These are phyloP conservation scores for Sugiyamaella xylanicola DNA, from an alignment of 1,139 yeast genomes.

Conservation along the genomic window DNA sequence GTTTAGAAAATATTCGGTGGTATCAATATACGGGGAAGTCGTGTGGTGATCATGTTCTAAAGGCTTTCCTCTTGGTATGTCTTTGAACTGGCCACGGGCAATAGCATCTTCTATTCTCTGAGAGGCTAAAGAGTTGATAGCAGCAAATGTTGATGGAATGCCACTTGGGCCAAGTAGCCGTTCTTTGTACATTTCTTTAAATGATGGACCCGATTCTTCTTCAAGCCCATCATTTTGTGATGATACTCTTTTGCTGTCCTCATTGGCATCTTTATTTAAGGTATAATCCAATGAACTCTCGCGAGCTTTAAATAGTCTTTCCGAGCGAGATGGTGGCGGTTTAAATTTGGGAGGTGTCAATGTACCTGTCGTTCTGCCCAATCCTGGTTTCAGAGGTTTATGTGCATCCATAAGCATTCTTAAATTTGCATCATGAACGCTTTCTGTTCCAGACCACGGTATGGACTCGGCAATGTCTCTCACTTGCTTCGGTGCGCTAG, in stretches of 20 bases:
- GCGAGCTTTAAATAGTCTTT: conserved; percentile 58
- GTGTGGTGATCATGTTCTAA: conserved; percentile 48
- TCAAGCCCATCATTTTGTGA: conserved; percentile 26
- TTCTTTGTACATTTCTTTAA: conserved; percentile 65
- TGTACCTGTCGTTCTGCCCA: conserved; percentile 13
- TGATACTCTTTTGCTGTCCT: conserved; percentile 22
- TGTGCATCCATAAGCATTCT: conserved; percentile 69
- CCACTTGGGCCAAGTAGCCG: conserved; percentile 61
- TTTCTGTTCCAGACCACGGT: conserved; percentile 76
- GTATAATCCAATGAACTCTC: conserved; percentile 69
- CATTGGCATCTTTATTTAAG: conserved; percentile 45
- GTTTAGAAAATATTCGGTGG: conserved; percentile 67
- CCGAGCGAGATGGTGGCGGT: conserved; percentile 34
- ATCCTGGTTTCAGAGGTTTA: conserved; percentile 44
- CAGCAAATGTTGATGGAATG: conserved; percentile 54
- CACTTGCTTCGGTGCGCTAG: conserved; percentile 53
- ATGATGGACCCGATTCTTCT: conserved; percentile 49
- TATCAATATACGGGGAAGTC: conserved; percentile 53
- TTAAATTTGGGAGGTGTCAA: conserved; percentile 27
- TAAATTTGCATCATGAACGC: conserved; percentile 51
- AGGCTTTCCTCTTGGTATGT: conserved; percentile 68
- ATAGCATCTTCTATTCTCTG: conserved; percentile 73
- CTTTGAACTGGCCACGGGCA: conserved; percentile 67
- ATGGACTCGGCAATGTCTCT: conserved; percentile 54
- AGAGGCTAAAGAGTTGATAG: conserved; percentile 69